These are phyloP conservation scores for Torulaspora pretoriensis DNA, from an alignment of 1,139 yeast species.

Conservation along the genomic window DNA sequence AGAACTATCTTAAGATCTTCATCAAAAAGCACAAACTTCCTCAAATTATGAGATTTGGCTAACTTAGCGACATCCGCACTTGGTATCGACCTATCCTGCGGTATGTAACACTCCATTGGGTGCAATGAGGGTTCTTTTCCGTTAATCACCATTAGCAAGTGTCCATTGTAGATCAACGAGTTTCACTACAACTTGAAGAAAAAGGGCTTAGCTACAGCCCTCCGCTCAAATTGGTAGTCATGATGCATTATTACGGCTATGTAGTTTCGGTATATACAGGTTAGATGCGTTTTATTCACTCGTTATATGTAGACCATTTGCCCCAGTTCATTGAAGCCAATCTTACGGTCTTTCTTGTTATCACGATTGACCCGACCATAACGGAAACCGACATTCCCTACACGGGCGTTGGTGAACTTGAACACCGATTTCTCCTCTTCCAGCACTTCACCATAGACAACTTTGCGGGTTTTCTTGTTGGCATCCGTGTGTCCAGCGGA, in stretches of 20 bases:
- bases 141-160: not conserved
- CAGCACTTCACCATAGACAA: conserved; percentile 34
- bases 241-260: conserved; percentile 1
- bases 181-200: not conserved
- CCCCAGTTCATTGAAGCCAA: conserved; percentile 72
- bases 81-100: conserved; percentile 15
- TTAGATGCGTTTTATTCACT: conserved; percentile 1
- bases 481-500: conserved; percentile 34
- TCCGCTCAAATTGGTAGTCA: not conserved
- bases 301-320: conserved; percentile 45
- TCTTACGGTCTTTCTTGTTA: conserved; percentile 75
- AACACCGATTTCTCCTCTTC: conserved; percentile 60
- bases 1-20: conserved; percentile 26
- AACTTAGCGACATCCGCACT: conserved; percentile 10
- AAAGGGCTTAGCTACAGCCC: not conserved
- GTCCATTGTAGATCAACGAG: no score
- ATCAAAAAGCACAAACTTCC: conserved; percentile 33
- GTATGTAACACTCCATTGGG: conserved; percentile 26
- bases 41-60: conserved; percentile 17
- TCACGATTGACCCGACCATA: conserved; percentile 92
- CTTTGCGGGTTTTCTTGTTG: conserved; percentile 23
- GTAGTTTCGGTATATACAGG: conserved; percentile 7
- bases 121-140: not conserved
- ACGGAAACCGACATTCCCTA: conserved; percentile 83
- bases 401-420: conserved; percentile 70